Base-by-base conservation (phyloP, 768 basidiomycete species). In the Suillus paluster region DNA sequence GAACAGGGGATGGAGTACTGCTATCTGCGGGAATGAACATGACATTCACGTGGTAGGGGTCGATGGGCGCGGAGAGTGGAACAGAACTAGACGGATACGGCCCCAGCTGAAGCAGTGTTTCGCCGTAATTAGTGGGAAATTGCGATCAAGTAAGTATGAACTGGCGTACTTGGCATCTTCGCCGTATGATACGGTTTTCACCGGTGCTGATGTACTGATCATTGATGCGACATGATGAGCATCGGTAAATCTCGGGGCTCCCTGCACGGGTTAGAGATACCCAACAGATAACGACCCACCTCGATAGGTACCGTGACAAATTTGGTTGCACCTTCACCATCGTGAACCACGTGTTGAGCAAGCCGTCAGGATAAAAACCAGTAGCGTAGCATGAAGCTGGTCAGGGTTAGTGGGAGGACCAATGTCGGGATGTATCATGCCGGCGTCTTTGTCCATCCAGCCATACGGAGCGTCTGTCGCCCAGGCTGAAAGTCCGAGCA, bases 391-490 rank as follows among this genome's bases (percentile, higher is more conserved):
- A 68, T 99, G 97, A 4, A 92, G 83, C 46, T 84, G 84, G 30
- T 80, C 80, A 1, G 81, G 71, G 25, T 71, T 34, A 6, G 77
- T 56, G 1, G 75, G 61, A 14, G 72, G 56, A 11, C 88, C 88
- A 97, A 99, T 97, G 70, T 88, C 81, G 0, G 97, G 97, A 66
- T 98, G 97, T 63, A 99, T 99, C 97, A 99, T 99, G 6, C 97
- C 97, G 4, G 97, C 97, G 36, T 96, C 97, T 78, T 99, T 99
- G 79, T 98, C 96, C 81, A 99, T 97, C 97, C 97, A 3, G 94
- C 95, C 74, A 99, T 84, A 19, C 88, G 83, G 66, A 91, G 92
- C 64, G 88, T 84, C 27, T 79, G 78, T n/a, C 90, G 2, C 80
- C 80, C 57, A 97, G 84, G 17, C 76, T 80, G 79, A 97, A 95